A percentile compares a stretch with the other conserved stretches of the same genome.
Evolutionary conservation across 2,329 filamentous ascomycete species (phyloP).

Genomic region (Coniella lustricola): DNA sequence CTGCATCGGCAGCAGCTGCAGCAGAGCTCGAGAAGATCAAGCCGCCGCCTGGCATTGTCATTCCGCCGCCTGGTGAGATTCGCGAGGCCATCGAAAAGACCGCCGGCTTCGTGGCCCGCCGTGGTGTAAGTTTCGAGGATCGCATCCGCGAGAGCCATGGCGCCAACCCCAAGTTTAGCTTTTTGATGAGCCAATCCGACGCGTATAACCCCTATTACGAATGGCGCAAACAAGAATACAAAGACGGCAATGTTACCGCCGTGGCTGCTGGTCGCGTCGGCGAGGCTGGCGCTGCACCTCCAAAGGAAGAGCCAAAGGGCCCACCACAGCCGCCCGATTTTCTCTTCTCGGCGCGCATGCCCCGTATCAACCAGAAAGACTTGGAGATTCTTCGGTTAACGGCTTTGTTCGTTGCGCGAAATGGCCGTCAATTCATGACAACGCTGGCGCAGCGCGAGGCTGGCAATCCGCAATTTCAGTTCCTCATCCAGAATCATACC

Average conservation of each 20-base stretch:
- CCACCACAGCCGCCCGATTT: slow-evolving; percentile 82
- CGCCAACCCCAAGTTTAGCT: slow-evolving; percentile 84
- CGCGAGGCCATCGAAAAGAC: slow-evolving; percentile 85
- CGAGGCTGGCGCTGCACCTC: slow-evolving; percentile 47
- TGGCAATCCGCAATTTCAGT: slow-evolving; percentile 92
- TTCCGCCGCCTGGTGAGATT: slow-evolving; percentile 80
- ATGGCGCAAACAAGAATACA: slow-evolving; percentile 85
- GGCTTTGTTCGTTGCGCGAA: slow-evolving; percentile 86
- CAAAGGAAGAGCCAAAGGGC: slow-evolving; percentile 64
- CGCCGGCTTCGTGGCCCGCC: slow-evolving; percentile 77
- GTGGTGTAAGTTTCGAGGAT: slow-evolving; percentile 66
- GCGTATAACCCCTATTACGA: slow-evolving; percentile 82
- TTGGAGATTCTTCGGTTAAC: slow-evolving; percentile 68
- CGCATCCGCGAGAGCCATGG: slow-evolving; percentile 79
- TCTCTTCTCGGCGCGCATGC: slow-evolving; percentile 92
- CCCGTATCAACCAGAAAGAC: slow-evolving; percentile 93
- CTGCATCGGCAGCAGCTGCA: slow-evolving; percentile 36
- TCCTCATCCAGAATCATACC: slow-evolving; percentile 89
- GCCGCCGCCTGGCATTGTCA: slow-evolving; percentile 73
- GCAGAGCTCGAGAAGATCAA: slow-evolving; percentile 60
- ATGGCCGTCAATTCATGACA: slow-evolving; percentile 88
- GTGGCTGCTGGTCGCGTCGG: slow-evolving; percentile 68
- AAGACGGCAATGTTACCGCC: slow-evolving; percentile 71
- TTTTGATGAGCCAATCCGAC: slow-evolving; percentile 73
- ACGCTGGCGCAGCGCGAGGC: slow-evolving; percentile 81